Evolutionary conservation across 768 basidiomycete genomes (phyloP), one percentile per base, ranked within the genome.

Genomic region (Rhizopogon rudus): DNA sequence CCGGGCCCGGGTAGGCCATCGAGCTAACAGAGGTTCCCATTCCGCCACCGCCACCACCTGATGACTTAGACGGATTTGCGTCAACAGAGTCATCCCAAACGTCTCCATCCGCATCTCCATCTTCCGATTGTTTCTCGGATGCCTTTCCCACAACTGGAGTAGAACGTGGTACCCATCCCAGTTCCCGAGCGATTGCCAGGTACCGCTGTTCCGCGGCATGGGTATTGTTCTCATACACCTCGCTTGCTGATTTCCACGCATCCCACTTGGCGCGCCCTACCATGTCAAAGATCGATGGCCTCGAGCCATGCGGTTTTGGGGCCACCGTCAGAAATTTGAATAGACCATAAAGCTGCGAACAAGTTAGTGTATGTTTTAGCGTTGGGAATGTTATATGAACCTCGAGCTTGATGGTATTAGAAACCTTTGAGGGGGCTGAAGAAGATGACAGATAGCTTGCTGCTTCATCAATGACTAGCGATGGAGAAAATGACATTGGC

Each of bases 221-320:
- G 3, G 61, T 62, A n/a, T 63, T 59, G n/a, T 64, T 68, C 14
- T 66, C 66, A 58, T 84, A 87, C 14, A 67, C 73, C 61, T 80
- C 77, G 6, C 78, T 80, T 10, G 75, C 68, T 12, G 71, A 63
- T 46, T 64, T 76, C 91, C 91, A 93, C 2, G 90, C 88, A 65
- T 93, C 89, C 91, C 91, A 93, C 66, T 93, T 93, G 2, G 90
- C 89, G 17, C 88, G 76, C 14, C 86, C 89, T 2, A 86, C 77
- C 69, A 88, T 77, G 61, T 93, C 90, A 66, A 93, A 88, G 41
- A 93, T 73, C 20, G 83, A 85, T 3, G 91, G 91, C 3, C 87
- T 81, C 13, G 82, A 65, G 31, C 74, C 75, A 40, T 71, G 75
- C 12, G 91, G 91, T 5, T 69, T 67, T 4, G 65, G 61, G 1